phyloP scores from a whole-genome alignment of 2,329 filamentous ascomycete species.

The Ophiosphaerella korrae region DNA sequence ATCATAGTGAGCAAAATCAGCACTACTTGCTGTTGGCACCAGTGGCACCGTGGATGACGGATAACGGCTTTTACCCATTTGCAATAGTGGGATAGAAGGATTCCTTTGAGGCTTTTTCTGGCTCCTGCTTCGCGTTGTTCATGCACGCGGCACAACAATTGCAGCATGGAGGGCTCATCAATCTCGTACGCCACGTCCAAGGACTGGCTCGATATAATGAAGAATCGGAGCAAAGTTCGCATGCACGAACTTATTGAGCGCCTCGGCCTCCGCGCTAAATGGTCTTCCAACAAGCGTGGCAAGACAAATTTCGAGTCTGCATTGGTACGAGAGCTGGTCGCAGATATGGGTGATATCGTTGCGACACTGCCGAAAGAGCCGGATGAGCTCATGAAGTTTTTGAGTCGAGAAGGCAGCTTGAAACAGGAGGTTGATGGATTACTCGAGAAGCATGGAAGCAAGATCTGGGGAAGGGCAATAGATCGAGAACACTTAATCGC shows the following conservation, averaged over 20 bases:
- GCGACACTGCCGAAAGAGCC: slow-evolving; percentile 40
- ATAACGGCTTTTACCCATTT: background rate
- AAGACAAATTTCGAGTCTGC: slow-evolving; percentile 46
- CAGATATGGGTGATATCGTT: slow-evolving; percentile 41
- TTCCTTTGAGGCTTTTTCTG: background rate
- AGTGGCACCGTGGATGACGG: too few species aligned
- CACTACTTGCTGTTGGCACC: slow-evolving; percentile 7
- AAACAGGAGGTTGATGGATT: slow-evolving; percentile 36
- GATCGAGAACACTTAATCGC: slow-evolving; percentile 41
- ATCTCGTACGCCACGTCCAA: slow-evolving; percentile 40
- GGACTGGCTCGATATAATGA: slow-evolving; percentile 47
- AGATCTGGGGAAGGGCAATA: slow-evolving; percentile 39
- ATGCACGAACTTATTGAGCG: slow-evolving; percentile 47
- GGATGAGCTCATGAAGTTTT: slow-evolving; percentile 36
- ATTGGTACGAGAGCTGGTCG: slow-evolving; percentile 40
- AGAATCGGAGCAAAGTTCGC: slow-evolving; percentile 41
- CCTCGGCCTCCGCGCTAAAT: slow-evolving; percentile 42
- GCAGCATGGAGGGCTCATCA: slow-evolving; percentile 28
- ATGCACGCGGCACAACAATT: slow-evolving; percentile 12
- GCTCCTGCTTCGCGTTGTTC: slow-evolving; percentile 2
- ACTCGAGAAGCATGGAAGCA: slow-evolving; percentile 38
- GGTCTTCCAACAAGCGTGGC: slow-evolving; percentile 46
- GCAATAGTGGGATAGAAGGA: background rate
- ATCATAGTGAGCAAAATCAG: slow-evolving; percentile 10
- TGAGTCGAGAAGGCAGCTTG: slow-evolving; percentile 37